Evolutionary conservation across 2,329 filamentous ascomycete genomes (phyloP).

Genomic region (Sarocladium brachiariae): DNA sequence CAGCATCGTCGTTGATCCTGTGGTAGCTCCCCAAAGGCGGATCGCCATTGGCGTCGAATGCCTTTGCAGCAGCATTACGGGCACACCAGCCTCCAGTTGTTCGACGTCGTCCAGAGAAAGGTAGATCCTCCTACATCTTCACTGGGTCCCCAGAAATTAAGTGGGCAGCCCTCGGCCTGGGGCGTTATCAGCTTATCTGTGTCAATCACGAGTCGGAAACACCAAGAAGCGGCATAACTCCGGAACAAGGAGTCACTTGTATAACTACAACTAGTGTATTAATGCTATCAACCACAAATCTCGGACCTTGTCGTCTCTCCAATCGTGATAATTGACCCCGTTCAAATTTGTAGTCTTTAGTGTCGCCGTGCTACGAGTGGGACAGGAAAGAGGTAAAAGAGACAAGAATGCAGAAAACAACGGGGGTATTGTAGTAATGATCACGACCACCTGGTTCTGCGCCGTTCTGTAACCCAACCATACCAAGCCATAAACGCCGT

Average conservation of each 20-base stretch:
- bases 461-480: neutral
- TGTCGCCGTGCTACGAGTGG: neutral
- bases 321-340: too few species aligned
- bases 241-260: neutral
- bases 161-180: neutral
- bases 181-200: constrained; percentile 5
- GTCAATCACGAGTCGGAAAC: neutral
- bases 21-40: neutral
- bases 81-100: constrained; percentile 1
- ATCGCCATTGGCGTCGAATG: neutral
- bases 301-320: neutral
- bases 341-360: neutral
- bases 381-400: too few species aligned
- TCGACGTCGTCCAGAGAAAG: neutral
- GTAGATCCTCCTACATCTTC: too few species aligned
- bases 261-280: neutral
- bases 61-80: constrained; percentile 3
- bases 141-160: too few species aligned
- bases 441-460: neutral
- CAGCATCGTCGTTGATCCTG: neutral
- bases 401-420: neutral
- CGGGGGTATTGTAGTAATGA: constrained; percentile 2
- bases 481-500: neutral
- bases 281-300: neutral
- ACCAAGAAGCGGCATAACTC: neutral